Conservation (phyloP, 2,329 filamentous ascomycete genomes). For the Hypoxylon sp. region DNA sequence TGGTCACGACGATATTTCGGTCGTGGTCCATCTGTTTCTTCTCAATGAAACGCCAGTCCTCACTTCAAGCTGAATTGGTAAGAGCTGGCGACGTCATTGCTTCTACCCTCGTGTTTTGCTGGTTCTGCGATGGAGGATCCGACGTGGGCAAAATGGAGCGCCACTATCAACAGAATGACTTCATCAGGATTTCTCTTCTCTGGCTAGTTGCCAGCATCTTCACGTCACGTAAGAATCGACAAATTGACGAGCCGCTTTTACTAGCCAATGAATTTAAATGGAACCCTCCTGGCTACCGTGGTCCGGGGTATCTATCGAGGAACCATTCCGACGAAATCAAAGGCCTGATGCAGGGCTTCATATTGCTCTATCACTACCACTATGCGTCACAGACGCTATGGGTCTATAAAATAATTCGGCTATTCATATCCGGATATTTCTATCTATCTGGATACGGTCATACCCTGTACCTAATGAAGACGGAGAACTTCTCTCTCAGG, state of each 20-base stretch:
- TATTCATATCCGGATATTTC: conserved; percentile 71
- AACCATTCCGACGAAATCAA: conserved; percentile 76
- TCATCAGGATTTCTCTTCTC: conserved; percentile 49
- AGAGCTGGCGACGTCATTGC: conserved; percentile 45
- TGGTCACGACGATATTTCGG: conserved; percentile 48
- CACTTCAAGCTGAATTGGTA: not conserved
- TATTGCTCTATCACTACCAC: conserved; percentile 71
- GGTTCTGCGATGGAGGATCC: conserved; percentile 68
- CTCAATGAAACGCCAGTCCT: not conserved
- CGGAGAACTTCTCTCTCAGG: conserved; percentile 69
- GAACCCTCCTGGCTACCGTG: conserved; percentile 38
- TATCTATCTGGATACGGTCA: conserved; percentile 76
- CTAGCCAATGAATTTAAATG: conserved; percentile 29
- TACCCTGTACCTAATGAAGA: conserved; percentile 70
- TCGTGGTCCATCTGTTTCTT: not conserved
- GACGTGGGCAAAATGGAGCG: conserved; percentile 68
- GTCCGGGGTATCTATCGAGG: conserved; percentile 64
- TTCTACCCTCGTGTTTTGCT: conserved; percentile 61
- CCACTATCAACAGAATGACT: conserved; percentile 56
- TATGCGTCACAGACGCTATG: conserved; percentile 65
- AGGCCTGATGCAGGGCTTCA: conserved; percentile 74
- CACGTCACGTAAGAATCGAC: conserved; percentile 16
- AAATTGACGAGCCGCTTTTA: conserved; percentile 29
- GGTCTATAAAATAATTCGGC: conserved; percentile 68
- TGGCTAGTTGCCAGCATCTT: conserved; percentile 47